phyloP scores from a whole-genome alignment of 2,329 filamentous ascomycete species.

The Blumeriella jaapii region DNA sequence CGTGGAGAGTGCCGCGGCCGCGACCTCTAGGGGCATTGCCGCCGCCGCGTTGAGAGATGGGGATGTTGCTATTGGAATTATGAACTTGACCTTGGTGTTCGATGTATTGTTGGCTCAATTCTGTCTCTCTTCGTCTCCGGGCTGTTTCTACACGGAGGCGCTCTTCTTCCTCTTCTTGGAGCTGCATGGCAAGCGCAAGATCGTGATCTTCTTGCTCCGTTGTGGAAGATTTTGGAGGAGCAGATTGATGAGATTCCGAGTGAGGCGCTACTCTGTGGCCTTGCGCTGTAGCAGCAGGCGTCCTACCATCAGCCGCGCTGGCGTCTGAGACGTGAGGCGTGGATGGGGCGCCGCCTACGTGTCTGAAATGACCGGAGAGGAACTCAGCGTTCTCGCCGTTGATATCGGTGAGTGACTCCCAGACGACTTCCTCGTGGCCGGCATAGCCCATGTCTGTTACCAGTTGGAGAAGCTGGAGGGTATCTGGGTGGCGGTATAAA shows the following conservation, averaged over 20 bases:
- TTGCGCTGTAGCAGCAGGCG: conserved; percentile 10
- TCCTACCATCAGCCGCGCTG: conserved; percentile 13
- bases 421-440: conserved; percentile 80
- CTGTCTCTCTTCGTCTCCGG: conserved; percentile 52
- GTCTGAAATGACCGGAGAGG: conserved; percentile 79
- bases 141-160: conserved; percentile 51
- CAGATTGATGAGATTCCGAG: conserved; percentile 5
- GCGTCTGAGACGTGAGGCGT: conserved; percentile 7
- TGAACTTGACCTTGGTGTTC: conserved; percentile 45
- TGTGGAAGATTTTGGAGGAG: conserved; percentile 15
- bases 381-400: conserved; percentile 75
- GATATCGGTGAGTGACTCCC: conserved; percentile 86
- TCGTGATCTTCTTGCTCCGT: conserved; percentile 70
- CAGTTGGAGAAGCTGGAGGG: conserved; percentile 63
- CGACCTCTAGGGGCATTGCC: conserved; percentile 8
- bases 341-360: conserved; percentile 50
- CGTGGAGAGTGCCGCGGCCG: conserved; percentile 4
- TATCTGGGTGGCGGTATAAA: conserved; percentile 75
- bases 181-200: conserved; percentile 76
- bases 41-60: conserved; percentile 21
- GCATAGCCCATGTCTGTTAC: conserved; percentile 92
- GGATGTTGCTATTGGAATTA: conserved; percentile 15
- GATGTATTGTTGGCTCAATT: conserved; percentile 59
- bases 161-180: conserved; percentile 90
- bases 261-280: conserved; percentile 2